Percentiles rank a stretch among this genome's conserved stretches.
Conservation (phyloP, 257 asterid genomes). For the Galeopsis tetrahit region DNA sequence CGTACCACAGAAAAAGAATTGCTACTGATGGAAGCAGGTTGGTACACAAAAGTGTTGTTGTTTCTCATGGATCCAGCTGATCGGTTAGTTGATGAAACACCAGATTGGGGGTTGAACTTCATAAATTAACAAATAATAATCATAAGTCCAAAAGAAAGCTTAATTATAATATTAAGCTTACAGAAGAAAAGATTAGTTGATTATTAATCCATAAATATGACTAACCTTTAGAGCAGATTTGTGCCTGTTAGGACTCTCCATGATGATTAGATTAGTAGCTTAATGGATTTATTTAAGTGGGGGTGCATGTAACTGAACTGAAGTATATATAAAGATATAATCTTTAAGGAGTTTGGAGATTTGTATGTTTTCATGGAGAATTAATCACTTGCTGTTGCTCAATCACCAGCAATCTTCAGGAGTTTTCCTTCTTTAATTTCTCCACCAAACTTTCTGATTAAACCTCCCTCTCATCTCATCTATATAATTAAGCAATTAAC, state of each 20-base stretch:
- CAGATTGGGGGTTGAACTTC: slow-evolving; percentile 38
- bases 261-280: slow-evolving; percentile 30
- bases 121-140: slow-evolving; percentile 23
- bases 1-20: slow-evolving; percentile 39
- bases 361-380: slow-evolving; percentile 44
- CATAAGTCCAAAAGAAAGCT: not conserved
- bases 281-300: slow-evolving; percentile 25
- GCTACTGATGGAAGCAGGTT: slow-evolving; percentile 32
- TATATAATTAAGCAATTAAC: too few relatives aligned
- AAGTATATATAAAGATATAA: slow-evolving; percentile 38
- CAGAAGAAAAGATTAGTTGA: not conserved
- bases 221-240: slow-evolving; percentile 62
- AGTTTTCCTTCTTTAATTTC: slow-evolving; percentile 21
- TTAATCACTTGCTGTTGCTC: slow-evolving; percentile 54
- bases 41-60: slow-evolving; percentile 26
- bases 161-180: not conserved
- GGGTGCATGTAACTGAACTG: slow-evolving; percentile 26
- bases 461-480: slow-evolving; percentile 51
- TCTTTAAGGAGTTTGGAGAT: slow-evolving; percentile 45
- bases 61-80: slow-evolving; percentile 23
- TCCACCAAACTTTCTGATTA: slow-evolving; percentile 63
- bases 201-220: not conserved
- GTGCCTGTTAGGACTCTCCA: slow-evolving; percentile 51
- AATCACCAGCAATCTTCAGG: slow-evolving; percentile 41
- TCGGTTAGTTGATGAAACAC: slow-evolving; percentile 37